Evolutionary conservation across 2,329 filamentous ascomycete species (phyloP), one percentile per base, ranked within the genome.

Genomic region (Capronia americana): DNA sequence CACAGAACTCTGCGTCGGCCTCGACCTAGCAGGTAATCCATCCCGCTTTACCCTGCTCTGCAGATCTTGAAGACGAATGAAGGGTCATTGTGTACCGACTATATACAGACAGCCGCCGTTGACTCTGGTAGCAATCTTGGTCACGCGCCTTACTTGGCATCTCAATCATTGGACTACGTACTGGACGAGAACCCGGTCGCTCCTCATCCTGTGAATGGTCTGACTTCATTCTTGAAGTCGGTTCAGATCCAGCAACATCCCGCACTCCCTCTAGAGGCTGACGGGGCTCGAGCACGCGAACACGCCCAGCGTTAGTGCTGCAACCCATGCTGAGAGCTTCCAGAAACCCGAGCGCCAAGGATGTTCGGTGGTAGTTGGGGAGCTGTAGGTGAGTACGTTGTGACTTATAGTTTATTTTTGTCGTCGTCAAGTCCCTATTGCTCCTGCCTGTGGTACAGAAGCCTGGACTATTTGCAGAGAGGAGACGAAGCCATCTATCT

Each of bases 311-410:
- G n/a, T 51, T 14, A 51, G 23, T 51, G 20, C 48, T 26, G 23
- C 10, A 12, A 6, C 48, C 24, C 48, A 51, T 51, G 48, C 48
- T 26, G 20, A 17, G 23, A 8, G 4, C 5, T 51, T 28, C 11
- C 17, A 51, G 48, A 17, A 26, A 12, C 28, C 28, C 53, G 28
- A 34, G 48, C 17, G 14, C 17, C 12, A 55, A 55, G 24, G 28
- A 55, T 55, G 53, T 55, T 55, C 28, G 53, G 26, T 32, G 53
- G 53, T 55, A 55, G 53, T 55, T 55, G 53, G 53, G 53, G 26
- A 30, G 53, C 28, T 28, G 28, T 55, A n/a, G 28, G 53, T 55
- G 28, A 55, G 53, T 55, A 17, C 17, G 14, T 34, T 17, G 20
- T 55, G 23, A 34, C 23, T 17, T 3, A 34, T n/a, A 17, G 24